Evolutionary conservation across 31 red algal species (phyloP), one percentile per base, ranked within the genome.

Genomic region (Odonthalia washingtoniensis): DNA sequence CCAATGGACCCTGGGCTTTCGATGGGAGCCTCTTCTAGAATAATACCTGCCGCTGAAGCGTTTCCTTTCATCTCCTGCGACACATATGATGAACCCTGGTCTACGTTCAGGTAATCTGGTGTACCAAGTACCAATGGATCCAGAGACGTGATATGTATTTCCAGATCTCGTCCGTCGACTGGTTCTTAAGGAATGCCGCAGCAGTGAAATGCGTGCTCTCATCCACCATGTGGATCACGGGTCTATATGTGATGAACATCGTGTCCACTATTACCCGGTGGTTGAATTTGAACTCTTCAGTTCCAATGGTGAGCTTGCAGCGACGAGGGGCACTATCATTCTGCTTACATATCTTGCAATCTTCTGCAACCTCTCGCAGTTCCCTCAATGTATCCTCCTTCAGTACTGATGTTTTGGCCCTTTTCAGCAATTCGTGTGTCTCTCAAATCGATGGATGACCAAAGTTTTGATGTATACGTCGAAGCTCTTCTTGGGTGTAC

Each of bases 131-230:
- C 3, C 28, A 4, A 6, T 49, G 57, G 40, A 57, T 39, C 70
- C 70, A 63, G 2, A 67, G 65, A n/a, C 69, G 26, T n/a, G 26
- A 31, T 6, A 87, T 39, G 14, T 43, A 0, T 0, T 66, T 75
- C 83, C 83, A 77, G 0, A 75, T 41, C 3, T 75, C 72, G 2
- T 40, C 64, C 0, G 68, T 63, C 0, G 46, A 39, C 0, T 57
- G 0, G 14, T 46, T 46, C 4, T 42, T 60, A 3, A 87, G 72
- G 42, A 76, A 87, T 0, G 36, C 2, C 0, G 49, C 72, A 3
- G 83, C 83, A 42, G 24, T 76, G 24, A 37, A 87, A 60, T 87
- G 70, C n/a, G n/a, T n/a, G n/a, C n/a, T n/a, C n/a, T n/a, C n/a
- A n/a, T n/a, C n/a, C n/a, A n/a, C n/a, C n/a, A 52, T 33, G 37